phyloP scores from a whole-genome alignment of 805 yeast species.

The Suhomyces faveliae region DNA sequence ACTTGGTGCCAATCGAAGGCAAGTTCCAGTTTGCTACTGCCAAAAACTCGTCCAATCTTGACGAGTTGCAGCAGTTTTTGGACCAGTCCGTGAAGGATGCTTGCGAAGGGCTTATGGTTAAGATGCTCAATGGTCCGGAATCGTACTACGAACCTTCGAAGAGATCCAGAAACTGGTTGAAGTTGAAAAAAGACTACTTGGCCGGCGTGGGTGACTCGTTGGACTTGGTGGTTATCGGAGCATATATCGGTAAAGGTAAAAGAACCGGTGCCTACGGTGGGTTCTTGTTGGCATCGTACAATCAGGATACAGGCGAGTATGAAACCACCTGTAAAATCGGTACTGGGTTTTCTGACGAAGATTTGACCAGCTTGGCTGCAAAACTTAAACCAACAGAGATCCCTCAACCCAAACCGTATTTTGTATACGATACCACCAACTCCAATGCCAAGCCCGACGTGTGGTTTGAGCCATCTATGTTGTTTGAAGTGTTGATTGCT shows the following conservation, averaged over 20 bases:
- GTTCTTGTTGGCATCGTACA: constrained; percentile 84
- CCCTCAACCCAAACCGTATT: constrained; percentile 61
- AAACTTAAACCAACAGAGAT: constrained; percentile 68
- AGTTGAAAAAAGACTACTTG: constrained; percentile 89
- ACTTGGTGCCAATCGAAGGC: constrained; percentile 64
- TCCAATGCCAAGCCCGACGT: constrained; percentile 81
- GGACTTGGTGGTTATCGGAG: constrained; percentile 92
- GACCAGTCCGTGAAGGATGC: constrained; percentile 86
- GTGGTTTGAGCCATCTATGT: constrained; percentile 85
- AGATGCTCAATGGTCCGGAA: constrained; percentile 76
- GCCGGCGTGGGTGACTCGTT: constrained; percentile 95
- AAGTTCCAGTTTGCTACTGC: constrained; percentile 78
- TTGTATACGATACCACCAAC: constrained; percentile 57
- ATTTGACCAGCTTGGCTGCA: constrained; percentile 58
- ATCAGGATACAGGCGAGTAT: constrained; percentile 85
- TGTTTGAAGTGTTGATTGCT: constrained; percentile 90
- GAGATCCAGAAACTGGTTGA: constrained; percentile 93
- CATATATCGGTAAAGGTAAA: constrained; percentile 90
- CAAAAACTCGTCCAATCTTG: constrained; percentile 65
- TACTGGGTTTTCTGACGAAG: constrained; percentile 92
- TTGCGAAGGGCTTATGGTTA: constrained; percentile 97
- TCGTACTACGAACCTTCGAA: constrained; percentile 92
- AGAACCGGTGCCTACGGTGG: constrained; percentile 96
- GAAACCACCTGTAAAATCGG: constrained; percentile 97
- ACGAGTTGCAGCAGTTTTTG: constrained; percentile 76